Base-by-base conservation (phyloP, 2,329 filamentous ascomycete genomes). In the Westerdykella ornata region DNA sequence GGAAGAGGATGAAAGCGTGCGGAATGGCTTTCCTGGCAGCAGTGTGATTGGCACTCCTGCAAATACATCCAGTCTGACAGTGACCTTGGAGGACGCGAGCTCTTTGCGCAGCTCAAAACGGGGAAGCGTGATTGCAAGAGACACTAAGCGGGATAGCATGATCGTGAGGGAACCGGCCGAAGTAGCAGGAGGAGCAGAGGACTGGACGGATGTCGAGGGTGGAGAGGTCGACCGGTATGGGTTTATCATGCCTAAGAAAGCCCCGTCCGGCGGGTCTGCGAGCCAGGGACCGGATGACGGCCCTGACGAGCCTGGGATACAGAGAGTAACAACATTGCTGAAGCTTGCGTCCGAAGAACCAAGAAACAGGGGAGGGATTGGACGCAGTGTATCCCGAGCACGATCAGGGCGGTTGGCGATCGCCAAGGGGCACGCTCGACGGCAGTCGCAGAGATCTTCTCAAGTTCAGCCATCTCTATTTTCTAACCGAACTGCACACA, bases 151-250 rank as follows among this genome's bases (percentile, higher is more conserved):
- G 55, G 35, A 33, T 14, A 62, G 57, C 15, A 50, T 60, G 22
- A 70, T 73, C 42, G 63, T 67, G 37, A 69, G 73, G 48, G 74
- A 80, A 47, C 67, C 72, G 9, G 67, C 70, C 37, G 80, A 82
- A 60, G 61, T 76, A 22, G 78, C 79, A 16, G 80, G 80, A 6
- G 80, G 80, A 2, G 72, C 81, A 37, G 80, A 83, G 48, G 78
- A 82, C 50, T 83, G 79, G 79, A 71, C 77, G 45, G 72, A 82
- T 57, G 65, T 83, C 9, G 68, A 74, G 14, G 75, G 70, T 5
- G 73, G 67, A 12, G 73, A 81, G 46, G 77, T 82, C 3, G 80
- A 83, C 58, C 71, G 80, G 44, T 83, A 82, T 56, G 80, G 80
- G 8, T 83, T 83, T 62, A 82, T 83, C 45, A 59, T 73, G 12